A percentile compares a stretch with the other conserved stretches of the same genome.
These are phyloP conservation scores for Globisporangium iwayamae DNA, from an alignment of 352 stramenopile genomes.

Conservation along the genomic window DNA sequence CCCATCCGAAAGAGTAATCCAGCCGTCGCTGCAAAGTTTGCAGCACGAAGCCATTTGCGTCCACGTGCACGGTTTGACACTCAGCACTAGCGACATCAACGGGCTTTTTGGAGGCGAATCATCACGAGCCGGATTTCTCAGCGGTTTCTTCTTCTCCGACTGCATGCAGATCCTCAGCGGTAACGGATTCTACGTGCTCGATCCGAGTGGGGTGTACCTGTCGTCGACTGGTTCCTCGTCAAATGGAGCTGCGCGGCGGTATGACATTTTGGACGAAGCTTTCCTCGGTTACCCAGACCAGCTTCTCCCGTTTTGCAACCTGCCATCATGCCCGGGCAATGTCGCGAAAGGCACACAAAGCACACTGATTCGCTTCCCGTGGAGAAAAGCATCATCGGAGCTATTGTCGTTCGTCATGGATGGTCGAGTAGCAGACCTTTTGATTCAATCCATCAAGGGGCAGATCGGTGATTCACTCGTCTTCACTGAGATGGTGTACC, in stretches of 20 bases:
- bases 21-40: slow-evolving; percentile 65
- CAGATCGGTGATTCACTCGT: slow-evolving; percentile 57
- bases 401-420: slow-evolving; percentile 38
- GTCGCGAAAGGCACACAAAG: slow-evolving; percentile 40
- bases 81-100: slow-evolving; percentile 53
- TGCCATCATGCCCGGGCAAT: slow-evolving; percentile 62
- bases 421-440: slow-evolving; percentile 20
- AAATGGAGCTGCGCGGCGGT: slow-evolving; percentile 37
- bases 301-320: slow-evolving; percentile 60
- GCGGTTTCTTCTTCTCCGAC: slow-evolving; percentile 61
- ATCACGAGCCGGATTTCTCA: slow-evolving; percentile 49
- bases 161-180: slow-evolving; percentile 80
- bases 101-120: slow-evolving; percentile 44
- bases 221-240: slow-evolving; percentile 7
- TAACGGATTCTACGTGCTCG: slow-evolving; percentile 73
- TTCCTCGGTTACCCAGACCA: slow-evolving; percentile 74
- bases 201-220: slow-evolving; percentile 54
- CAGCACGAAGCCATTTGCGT: slow-evolving; percentile 70
- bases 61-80: slow-evolving; percentile 57
- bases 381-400: slow-evolving; percentile 39
- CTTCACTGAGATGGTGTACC: slow-evolving; percentile 65
- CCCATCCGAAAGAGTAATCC: slow-evolving; percentile 58
- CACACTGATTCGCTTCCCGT: slow-evolving; percentile 72
- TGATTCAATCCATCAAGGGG: slow-evolving; percentile 39
- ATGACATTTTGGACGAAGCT: slow-evolving; percentile 55